These are phyloP conservation scores for Alternaria longipes DNA, from an alignment of 2,329 filamentous ascomycete species.

Conservation along the genomic window DNA sequence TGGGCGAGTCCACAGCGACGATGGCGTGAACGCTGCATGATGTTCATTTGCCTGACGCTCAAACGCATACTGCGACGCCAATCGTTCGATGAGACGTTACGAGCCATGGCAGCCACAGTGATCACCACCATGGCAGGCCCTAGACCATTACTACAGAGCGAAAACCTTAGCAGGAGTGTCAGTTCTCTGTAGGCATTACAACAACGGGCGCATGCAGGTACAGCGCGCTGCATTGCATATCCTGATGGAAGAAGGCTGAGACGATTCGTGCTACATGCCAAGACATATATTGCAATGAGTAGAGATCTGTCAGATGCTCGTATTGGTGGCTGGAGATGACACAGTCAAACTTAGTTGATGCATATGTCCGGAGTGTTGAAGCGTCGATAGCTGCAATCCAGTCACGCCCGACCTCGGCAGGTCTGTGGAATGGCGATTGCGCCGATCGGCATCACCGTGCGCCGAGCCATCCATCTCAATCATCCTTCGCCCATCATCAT, in stretches of 20 bases:
- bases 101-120: not conserved
- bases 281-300: not conserved
- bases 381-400: not conserved
- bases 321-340: not conserved
- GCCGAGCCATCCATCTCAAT: not conserved
- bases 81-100: slow-evolving; percentile 26
- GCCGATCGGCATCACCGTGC: not conserved
- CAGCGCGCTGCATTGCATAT: not conserved
- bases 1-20: not conserved
- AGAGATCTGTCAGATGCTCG: not conserved
- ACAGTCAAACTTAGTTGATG: not conserved
- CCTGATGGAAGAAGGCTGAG: not conserved
- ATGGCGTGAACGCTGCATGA: slow-evolving; percentile 4
- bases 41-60: slow-evolving; percentile 14
- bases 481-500: not conserved
- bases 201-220: not conserved
- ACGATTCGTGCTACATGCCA: not conserved
- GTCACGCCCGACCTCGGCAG: not conserved
- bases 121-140: not conserved
- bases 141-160: not conserved
- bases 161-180: not conserved
- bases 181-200: not conserved
- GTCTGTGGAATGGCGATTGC: not conserved
- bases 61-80: slow-evolving; percentile 40
- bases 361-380: not conserved